Conservation (phyloP, 768 basidiomycete species). For the Naganishia friedmannii region DNA sequence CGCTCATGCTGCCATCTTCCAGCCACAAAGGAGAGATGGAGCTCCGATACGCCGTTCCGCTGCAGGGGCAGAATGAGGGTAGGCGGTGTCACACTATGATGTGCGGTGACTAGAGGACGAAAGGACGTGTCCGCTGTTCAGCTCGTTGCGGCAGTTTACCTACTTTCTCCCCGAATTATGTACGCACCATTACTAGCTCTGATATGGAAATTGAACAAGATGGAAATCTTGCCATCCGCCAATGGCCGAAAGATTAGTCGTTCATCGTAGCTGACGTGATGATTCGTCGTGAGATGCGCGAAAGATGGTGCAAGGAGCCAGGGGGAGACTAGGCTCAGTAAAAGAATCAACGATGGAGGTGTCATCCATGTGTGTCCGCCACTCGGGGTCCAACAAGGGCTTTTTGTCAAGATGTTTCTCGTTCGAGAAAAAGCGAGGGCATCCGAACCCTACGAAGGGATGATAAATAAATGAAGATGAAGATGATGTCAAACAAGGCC, state of each 20-base stretch:
- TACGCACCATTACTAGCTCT: conserved; percentile 32
- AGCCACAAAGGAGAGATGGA: conserved; percentile 84
- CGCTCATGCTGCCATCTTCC: conserved; percentile 84
- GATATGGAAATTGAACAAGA: conserved; percentile 77
- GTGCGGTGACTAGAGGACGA: conserved; percentile 44
- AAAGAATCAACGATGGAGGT: background rate
- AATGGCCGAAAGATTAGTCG: conserved; percentile 62
- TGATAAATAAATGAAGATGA: no score
- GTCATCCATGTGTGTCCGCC: conserved; percentile 3
- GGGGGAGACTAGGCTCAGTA: conserved; percentile 1
- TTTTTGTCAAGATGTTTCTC: no score
- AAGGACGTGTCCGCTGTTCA: background rate
- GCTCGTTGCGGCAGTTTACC: conserved; percentile 2
- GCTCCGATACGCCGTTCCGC: conserved; percentile 77
- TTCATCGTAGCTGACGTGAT: conserved; percentile 51
- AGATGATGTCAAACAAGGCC: background rate
- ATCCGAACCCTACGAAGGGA: no score
- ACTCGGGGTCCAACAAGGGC: background rate
- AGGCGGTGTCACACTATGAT: conserved; percentile 82
- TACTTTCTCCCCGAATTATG: conserved; percentile 38
- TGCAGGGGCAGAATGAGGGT: conserved; percentile 80
- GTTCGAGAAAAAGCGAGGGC: no score
- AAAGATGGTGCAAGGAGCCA: background rate
- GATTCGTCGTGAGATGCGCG: background rate
- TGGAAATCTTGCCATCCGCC: conserved; percentile 74